Conservation (phyloP, 495 filamentous ascomycete genomes). For the Amphirosellinia nigrospora region DNA sequence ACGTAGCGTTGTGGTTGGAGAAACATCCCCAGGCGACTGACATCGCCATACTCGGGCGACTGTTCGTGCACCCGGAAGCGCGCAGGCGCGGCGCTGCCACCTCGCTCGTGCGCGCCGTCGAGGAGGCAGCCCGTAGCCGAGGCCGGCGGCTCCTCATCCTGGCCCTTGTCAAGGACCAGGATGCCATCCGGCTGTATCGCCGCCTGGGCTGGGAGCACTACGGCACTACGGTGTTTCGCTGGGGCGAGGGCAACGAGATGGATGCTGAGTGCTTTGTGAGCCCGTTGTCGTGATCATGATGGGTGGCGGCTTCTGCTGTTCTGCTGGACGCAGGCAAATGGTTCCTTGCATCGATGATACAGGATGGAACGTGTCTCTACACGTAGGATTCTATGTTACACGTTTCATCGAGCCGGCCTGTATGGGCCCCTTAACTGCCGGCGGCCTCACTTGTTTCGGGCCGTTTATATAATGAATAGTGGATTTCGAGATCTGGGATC, state of each 20-base stretch:
- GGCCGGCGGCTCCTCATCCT: conserved; percentile 25
- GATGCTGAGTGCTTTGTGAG: conserved; percentile 27
- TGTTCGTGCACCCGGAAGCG: conserved; percentile 30
- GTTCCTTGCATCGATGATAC: background rate
- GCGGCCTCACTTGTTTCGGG: background rate
- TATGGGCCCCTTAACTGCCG: background rate
- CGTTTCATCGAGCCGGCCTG: background rate
- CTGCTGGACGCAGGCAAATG: too few relatives aligned
- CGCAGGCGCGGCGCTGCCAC: conserved; percentile 24
- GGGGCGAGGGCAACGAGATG: conserved; percentile 28
- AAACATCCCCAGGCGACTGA: conserved; percentile 13
- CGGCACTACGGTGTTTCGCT: conserved; percentile 22
- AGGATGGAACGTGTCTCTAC: background rate
- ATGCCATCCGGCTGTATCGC: conserved; percentile 30
- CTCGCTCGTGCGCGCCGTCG: conserved; percentile 22
- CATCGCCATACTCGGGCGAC: conserved; percentile 23
- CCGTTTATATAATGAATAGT: background rate
- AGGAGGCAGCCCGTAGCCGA: conserved; percentile 19
- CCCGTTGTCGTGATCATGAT: background rate
- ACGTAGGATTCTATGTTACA: background rate
- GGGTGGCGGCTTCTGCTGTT: background rate
- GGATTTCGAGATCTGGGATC: background rate
- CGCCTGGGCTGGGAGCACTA: conserved; percentile 29
- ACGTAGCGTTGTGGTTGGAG: conserved; percentile 28
- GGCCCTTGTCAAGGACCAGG: conserved; percentile 28